Percentiles rank a stretch among this genome's conserved stretches.
These are phyloP conservation scores for Aethionema arabicum DNA, from an alignment of 345 rosid genomes.

Conservation along the genomic window DNA sequence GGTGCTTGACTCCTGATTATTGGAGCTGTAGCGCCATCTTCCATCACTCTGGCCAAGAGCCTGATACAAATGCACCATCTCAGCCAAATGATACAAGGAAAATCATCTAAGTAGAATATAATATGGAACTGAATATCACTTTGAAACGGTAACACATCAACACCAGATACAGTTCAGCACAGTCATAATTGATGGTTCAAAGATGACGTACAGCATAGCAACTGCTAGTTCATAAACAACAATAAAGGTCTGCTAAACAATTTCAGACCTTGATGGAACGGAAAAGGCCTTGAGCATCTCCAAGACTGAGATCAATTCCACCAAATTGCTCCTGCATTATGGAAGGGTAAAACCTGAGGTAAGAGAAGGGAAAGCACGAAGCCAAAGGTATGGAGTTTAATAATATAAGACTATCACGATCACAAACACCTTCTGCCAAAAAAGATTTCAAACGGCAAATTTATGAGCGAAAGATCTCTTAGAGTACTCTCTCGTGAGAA, in stretches of 20 bases:
- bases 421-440: not conserved
- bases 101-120: constrained; percentile 1
- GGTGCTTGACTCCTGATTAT: constrained; percentile 78
- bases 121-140: constrained; percentile 6
- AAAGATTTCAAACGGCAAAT: not conserved
- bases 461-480: not conserved
- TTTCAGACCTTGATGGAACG: constrained; percentile 80
- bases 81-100: constrained; percentile 18
- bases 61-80: constrained; percentile 45
- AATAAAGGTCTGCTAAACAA: constrained; percentile 11
- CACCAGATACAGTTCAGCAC: constrained; percentile 1
- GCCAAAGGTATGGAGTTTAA: constrained; percentile 15
- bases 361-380: constrained; percentile 1
- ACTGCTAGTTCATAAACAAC: constrained; percentile 8
- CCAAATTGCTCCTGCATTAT: constrained; percentile 62
- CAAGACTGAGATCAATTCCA: constrained; percentile 58
- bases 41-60: constrained; percentile 96
- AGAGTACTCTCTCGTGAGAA: constrained; percentile 5
- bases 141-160: constrained; percentile 3
- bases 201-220: constrained; percentile 23
- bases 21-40: constrained; percentile 81
- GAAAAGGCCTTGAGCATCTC: constrained; percentile 68
- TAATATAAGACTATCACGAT: constrained; percentile 1
- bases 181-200: not conserved
- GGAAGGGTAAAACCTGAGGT: constrained; percentile 13